Evolutionary conservation across 768 basidiomycete genomes (phyloP), one percentile per base, ranked within the genome.

Genomic region (Amanita subjunquillea): DNA sequence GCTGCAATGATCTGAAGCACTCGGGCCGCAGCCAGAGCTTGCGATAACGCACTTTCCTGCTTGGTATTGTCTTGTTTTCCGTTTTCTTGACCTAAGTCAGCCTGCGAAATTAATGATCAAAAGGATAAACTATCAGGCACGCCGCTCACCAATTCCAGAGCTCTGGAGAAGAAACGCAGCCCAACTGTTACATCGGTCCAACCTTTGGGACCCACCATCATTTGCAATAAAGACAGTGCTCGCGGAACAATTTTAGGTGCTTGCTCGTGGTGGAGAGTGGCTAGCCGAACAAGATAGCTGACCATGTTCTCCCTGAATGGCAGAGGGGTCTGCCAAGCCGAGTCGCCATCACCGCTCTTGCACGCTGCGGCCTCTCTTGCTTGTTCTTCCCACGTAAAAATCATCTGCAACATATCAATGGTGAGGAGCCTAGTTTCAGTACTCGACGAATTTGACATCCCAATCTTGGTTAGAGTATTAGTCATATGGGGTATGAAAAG

Each of bases 401-500:
- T 86, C 38, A 93, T 82, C 63, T 96, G 92, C 12, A 94, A 74
- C 34, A 94, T 80, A 55, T 99, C 96, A 53, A 97, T 79, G 20
- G 91, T 90, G 39, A 98, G 70, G 20, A 83, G 69, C n/a, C 92
- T 82, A 6, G 89, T 84, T 59, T 98, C 96, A 22, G 75, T 62
- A 7, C 81, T 86, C 9, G 90, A 79, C 3, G 77, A 73, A 3
- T 78, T 67, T 15, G 82, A 77, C 62, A 94, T 78, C n/a, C 92
- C 93, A 5, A 98, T 76, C 65, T 93, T 94, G 50, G 78, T 77
- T 56, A 99, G 73, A 8, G 89, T 90, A 60, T 87, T 87, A 38
- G 94, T 88, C 71, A 99, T 93, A 62, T 93, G 88, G 0, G 92
- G 87, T 12, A 97, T 80, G 67, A 97, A 98, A 7, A 96, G 72